Conservation (phyloP, 2,329 filamentous ascomycete genomes). For the Fusarium transvaalense region DNA sequence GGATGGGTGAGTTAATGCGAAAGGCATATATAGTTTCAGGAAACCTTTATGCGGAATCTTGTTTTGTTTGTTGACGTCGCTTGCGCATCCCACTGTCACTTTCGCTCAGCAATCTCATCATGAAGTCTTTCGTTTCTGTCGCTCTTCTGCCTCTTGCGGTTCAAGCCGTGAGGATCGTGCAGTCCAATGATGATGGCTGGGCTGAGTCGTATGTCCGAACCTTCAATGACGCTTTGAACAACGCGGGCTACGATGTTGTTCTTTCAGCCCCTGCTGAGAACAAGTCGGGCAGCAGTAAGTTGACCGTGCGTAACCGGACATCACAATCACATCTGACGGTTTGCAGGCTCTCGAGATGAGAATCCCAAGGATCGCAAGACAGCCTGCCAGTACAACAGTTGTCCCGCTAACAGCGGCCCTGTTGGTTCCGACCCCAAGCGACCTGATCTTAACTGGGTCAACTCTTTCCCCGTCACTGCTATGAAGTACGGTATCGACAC, state of each 20-base stretch:
- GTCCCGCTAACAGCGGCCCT: slow-evolving; percentile 67
- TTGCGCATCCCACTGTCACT: neutral
- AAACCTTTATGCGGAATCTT: neutral
- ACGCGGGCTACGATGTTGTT: slow-evolving; percentile 70
- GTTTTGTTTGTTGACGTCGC: neutral
- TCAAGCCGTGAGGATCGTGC: slow-evolving; percentile 66
- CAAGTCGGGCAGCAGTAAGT: slow-evolving; percentile 70
- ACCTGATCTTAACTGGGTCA: slow-evolving; percentile 75
- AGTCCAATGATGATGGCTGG: slow-evolving; percentile 81
- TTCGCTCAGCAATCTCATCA: slow-evolving; percentile 36
- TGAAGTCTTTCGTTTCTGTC: slow-evolving; percentile 46
- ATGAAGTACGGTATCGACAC: slow-evolving; percentile 72
- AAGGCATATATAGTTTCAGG: slow-evolving; percentile 30
- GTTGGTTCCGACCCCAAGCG: slow-evolving; percentile 64
- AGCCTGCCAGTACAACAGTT: slow-evolving; percentile 73
- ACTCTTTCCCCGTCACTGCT: slow-evolving; percentile 75
- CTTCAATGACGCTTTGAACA: slow-evolving; percentile 67
- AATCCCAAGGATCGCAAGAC: slow-evolving; percentile 61
- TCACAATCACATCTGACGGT: slow-evolving; percentile 5
- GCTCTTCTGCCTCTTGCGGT: slow-evolving; percentile 47
- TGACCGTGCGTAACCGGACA: neutral
- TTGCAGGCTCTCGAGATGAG: slow-evolving; percentile 62
- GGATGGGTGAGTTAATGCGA: slow-evolving; percentile 35
- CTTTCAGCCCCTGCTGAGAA: slow-evolving; percentile 76
- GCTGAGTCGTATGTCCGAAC: slow-evolving; percentile 75